These are phyloP conservation scores for Cotoneaster glaucophyllus DNA, from an alignment of 306 rosid species.

Conservation along the genomic window DNA sequence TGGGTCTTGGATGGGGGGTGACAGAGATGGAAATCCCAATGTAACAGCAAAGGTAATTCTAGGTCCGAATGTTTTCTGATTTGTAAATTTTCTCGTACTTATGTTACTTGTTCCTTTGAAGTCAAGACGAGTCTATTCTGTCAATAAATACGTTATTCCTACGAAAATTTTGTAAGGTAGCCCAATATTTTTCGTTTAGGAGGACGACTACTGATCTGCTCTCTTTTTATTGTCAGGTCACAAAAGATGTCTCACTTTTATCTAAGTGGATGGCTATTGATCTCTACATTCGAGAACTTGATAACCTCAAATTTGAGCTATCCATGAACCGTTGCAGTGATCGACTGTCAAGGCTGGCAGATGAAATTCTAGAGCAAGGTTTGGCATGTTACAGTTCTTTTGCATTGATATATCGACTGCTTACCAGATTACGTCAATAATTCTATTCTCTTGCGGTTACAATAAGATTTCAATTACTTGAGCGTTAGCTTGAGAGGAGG, in stretches of 20 bases:
- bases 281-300: conserved; percentile 78
- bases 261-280: conserved; percentile 95
- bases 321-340: conserved; percentile 87
- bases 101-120: neutral
- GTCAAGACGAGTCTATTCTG: neutral
- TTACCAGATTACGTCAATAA: neutral
- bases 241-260: conserved; percentile 77
- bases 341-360: conserved; percentile 51
- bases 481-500: neutral
- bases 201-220: neutral
- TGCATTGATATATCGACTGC: neutral
- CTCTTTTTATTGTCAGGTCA: conserved; percentile 53
- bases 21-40: conserved; percentile 94
- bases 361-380: conserved; percentile 75
- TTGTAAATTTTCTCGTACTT: neutral
- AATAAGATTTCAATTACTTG: neutral
- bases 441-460: neutral
- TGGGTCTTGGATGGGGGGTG: conserved; percentile 99
- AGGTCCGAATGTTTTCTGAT: neutral
- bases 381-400: conserved; percentile 16
- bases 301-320: conserved; percentile 83
- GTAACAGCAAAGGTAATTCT: conserved; percentile 80
- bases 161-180: neutral
- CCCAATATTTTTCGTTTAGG: neutral
- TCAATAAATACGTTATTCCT: neutral